phyloP scores from a whole-genome alignment of 2,329 filamentous ascomycete species.

The Sarocladium oryzae region DNA sequence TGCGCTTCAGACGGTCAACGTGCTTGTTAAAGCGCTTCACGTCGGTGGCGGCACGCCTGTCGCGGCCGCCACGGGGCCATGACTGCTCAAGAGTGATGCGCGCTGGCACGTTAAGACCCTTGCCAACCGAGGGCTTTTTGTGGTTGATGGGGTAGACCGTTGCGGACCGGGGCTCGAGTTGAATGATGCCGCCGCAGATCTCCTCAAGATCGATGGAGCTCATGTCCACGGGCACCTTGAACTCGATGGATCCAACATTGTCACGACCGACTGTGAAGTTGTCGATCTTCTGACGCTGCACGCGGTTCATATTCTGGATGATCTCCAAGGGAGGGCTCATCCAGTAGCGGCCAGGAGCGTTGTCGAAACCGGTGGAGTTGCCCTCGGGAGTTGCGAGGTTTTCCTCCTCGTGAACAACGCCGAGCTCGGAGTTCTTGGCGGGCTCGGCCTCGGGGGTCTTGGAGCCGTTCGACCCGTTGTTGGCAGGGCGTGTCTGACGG shows the following conservation, averaged over 20 bases:
- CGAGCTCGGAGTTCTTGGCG: constrained; percentile 59
- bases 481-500: constrained; percentile 47
- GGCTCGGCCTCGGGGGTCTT: constrained; percentile 62
- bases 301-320: constrained; percentile 70
- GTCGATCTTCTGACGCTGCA: constrained; percentile 67
- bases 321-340: constrained; percentile 71
- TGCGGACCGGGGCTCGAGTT: constrained; percentile 68
- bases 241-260: constrained; percentile 74
- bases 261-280: constrained; percentile 78
- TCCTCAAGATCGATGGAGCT: constrained; percentile 71
- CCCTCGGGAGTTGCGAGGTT: constrained; percentile 22
- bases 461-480: constrained; percentile 23
- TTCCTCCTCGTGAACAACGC: constrained; percentile 70
- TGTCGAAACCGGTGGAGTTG: constrained; percentile 27
- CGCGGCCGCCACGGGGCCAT: constrained; percentile 65
- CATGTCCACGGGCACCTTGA: constrained; percentile 77
- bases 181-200: constrained; percentile 71
- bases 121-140: constrained; percentile 77
- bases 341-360: constrained; percentile 73
- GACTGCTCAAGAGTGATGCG: constrained; percentile 86
- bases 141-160: constrained; percentile 77
- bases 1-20: constrained; percentile 70
- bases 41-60: constrained; percentile 46
- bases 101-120: constrained; percentile 87
- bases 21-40: constrained; percentile 73